A percentile compares a stretch with the other conserved stretches of the same genome.
These are phyloP conservation scores for Acanthamoeba lenticulata DNA, from an alignment of 208 protist species.

Conservation along the genomic window DNA sequence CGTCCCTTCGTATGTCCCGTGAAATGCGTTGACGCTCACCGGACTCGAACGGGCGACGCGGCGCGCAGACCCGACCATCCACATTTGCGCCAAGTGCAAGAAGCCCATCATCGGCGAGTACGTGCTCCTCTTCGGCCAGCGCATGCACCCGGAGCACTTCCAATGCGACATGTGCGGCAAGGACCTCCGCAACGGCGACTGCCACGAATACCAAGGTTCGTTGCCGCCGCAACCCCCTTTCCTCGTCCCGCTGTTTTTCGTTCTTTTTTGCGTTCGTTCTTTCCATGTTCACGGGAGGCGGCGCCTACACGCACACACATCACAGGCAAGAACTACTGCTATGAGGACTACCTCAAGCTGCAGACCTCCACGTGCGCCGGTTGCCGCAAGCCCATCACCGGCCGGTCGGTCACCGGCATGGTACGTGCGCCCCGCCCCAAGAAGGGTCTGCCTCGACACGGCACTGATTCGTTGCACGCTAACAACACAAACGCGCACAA, in stretches of 20 bases:
- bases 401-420: slow-evolving; percentile 76
- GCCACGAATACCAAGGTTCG: slow-evolving; percentile 76
- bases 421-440: no score
- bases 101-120: slow-evolving; percentile 78
- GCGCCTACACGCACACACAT: no score
- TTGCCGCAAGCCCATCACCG: slow-evolving; percentile 79
- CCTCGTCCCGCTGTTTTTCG: no score
- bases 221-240: no score
- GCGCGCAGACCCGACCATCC: slow-evolving; percentile 41
- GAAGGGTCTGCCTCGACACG: no score
- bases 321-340: slow-evolving; percentile 76
- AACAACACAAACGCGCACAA: no score
- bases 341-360: slow-evolving; percentile 76
- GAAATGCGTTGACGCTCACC: no score
- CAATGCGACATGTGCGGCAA: slow-evolving; percentile 67
- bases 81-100: slow-evolving; percentile 80
- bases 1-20: no score
- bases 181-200: slow-evolving; percentile 76
- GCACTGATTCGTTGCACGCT: no score
- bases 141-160: slow-evolving; percentile 71
- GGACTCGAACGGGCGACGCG: no score
- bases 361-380: slow-evolving; percentile 69
- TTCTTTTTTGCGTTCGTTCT: no score
- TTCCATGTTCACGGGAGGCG: no score
- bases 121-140: slow-evolving; percentile 75